These are phyloP conservation scores for Striga asiatica DNA, from an alignment of 257 asterid species.

Conservation along the genomic window DNA sequence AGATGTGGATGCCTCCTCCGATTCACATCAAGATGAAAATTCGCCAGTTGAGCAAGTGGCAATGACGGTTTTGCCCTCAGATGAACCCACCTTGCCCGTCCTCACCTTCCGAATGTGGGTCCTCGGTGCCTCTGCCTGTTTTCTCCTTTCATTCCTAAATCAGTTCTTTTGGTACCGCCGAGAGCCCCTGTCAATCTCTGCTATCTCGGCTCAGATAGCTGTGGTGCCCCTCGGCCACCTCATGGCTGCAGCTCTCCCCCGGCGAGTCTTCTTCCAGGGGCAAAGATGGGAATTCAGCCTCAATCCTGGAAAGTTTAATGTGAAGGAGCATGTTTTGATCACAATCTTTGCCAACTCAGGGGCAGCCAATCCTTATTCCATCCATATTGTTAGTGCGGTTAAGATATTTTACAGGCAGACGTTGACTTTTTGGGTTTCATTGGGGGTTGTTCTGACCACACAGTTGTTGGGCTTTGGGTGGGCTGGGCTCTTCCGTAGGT, in stretches of 20 bases:
- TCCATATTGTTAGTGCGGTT: conserved; percentile 74
- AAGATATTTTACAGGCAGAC: conserved; percentile 52
- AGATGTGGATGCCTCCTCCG: conserved; percentile 17
- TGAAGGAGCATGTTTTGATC: conserved; percentile 85
- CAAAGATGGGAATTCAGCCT: conserved; percentile 48
- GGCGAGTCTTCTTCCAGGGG: conserved; percentile 53
- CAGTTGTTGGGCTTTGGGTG: conserved; percentile 78
- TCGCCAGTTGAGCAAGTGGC: conserved; percentile 77
- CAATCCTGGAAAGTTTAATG: conserved; percentile 67
- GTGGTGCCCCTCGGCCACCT: conserved; percentile 86
- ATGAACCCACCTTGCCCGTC: conserved; percentile 52
- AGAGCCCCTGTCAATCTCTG: conserved; percentile 69
- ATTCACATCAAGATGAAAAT: conserved; percentile 22
- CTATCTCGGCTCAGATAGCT: conserved; percentile 84
- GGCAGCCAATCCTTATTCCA: conserved; percentile 75
- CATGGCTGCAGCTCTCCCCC: conserved; percentile 48
- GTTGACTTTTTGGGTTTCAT: conserved; percentile 70
- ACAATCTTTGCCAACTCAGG: conserved; percentile 86
- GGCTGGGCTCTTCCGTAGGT: conserved; percentile 84
- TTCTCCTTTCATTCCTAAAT: conserved; percentile 74
- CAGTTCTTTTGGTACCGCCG: conserved; percentile 90
- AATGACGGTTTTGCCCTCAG: conserved; percentile 67
- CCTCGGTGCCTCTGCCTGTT: conserved; percentile 54
- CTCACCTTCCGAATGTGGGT: conserved; percentile 79
- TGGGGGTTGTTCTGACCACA: conserved; percentile 70